phyloP scores from a whole-genome alignment of 768 basidiomycete genomes.

The Pleurotus citrinopileatus region DNA sequence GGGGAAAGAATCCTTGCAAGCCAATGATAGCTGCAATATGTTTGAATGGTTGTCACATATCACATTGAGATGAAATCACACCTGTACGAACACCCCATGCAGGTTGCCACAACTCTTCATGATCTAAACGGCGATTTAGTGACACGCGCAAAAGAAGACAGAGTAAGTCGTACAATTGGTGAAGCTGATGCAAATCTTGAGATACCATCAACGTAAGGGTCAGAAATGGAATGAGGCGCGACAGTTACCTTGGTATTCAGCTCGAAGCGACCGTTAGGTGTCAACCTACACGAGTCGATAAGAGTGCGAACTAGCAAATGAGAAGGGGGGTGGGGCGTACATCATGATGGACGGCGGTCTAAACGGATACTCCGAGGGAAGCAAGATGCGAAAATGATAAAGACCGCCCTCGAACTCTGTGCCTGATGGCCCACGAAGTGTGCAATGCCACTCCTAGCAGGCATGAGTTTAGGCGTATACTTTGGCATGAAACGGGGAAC shows the following conservation, averaged over 20 bases:
- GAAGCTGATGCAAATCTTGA: conserved; percentile 89
- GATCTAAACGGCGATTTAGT: conserved; percentile 49
- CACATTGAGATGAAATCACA: conserved; percentile 25
- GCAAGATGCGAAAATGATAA: conserved; percentile 91
- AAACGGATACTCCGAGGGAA: conserved; percentile 96
- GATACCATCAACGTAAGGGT: background rate
- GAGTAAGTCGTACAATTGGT: conserved; percentile 66
- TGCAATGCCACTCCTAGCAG: conserved; percentile 88
- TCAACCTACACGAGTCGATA: conserved; percentile 40
- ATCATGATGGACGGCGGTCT: conserved; percentile 94
- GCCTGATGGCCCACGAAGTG: conserved; percentile 82
- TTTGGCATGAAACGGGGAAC: conserved; percentile 27
- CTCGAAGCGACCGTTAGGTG: conserved; percentile 96
- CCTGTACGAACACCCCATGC: conserved; percentile 98
- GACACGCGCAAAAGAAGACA: conserved; percentile 5
- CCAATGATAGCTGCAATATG: conserved; percentile 69
- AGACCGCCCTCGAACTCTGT: conserved; percentile 94
- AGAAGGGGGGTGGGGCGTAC: conserved; percentile 10
- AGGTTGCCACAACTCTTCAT: conserved; percentile 97
- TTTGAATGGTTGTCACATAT: background rate
- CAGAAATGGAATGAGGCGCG: background rate
- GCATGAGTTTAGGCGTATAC: conserved; percentile 5
- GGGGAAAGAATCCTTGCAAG: conserved; percentile 84
- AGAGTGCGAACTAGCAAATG: background rate
- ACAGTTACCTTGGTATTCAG: conserved; percentile 83